Percentiles rank a stretch among this genome's conserved stretches.
phyloP scores from a whole-genome alignment of 148 eudicot genomes.

The Persicaria tinctoria region DNA sequence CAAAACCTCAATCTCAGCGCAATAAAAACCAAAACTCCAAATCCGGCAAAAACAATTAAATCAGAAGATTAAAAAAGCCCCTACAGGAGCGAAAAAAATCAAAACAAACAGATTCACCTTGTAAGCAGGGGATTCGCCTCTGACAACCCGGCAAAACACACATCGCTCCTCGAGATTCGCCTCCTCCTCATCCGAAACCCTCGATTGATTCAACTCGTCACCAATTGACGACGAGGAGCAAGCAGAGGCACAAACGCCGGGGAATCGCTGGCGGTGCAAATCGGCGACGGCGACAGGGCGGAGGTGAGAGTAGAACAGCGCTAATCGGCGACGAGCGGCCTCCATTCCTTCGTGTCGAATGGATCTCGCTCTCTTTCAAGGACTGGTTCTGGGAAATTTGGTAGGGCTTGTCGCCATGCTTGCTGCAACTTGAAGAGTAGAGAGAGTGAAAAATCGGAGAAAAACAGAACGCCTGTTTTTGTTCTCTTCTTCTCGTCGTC shows the following conservation, averaged over 20 bases:
- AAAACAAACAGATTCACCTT: conserved; percentile 37
- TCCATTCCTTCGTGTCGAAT: conserved; percentile 23
- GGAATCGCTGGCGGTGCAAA: conserved; percentile 3
- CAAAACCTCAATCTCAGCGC: not conserved
- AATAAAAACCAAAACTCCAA: not conserved
- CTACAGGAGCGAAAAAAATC: not conserved
- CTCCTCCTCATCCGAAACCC: conserved; percentile 11
- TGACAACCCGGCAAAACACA: conserved; percentile 63
- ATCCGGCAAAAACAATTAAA: not conserved
- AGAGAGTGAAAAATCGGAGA: not conserved
- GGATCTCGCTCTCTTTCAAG: conserved; percentile 5
- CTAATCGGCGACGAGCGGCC: conserved; percentile 54
- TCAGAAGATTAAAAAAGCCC: not conserved
- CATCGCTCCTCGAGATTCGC: conserved; percentile 28
- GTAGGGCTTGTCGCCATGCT: conserved; percentile 11
- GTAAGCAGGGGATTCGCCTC: conserved; percentile 69
- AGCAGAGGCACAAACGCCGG: conserved; percentile 23
- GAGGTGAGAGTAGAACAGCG: conserved; percentile 50
- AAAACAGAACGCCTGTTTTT: not conserved
- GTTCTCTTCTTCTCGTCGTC: conserved; percentile 7
- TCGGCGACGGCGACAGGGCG: conserved; percentile 24
- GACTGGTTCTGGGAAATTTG: not conserved
- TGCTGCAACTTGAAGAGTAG: not conserved
- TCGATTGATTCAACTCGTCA: not conserved
- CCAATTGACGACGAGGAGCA: conserved; percentile 22